phyloP scores from a whole-genome alignment of 441 rosid species.

The Arabidopsis hybrid region DNA sequence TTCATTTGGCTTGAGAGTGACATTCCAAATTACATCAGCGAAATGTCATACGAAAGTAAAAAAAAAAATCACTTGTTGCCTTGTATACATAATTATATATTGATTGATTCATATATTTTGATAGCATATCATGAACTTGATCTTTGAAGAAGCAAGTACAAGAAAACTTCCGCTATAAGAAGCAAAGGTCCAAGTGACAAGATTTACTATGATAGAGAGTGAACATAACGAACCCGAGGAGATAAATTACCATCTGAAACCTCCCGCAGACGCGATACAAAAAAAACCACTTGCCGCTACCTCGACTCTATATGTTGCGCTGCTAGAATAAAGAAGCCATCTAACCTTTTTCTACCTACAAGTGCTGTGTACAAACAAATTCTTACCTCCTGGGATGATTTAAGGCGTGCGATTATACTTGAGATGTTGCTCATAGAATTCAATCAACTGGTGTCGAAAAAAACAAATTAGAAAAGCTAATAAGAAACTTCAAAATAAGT shows the following conservation, averaged over 20 bases:
- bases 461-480: slow-evolving; percentile 22
- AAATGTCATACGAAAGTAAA: not conserved
- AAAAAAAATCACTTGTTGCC: not conserved
- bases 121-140: slow-evolving; percentile 10
- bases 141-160: slow-evolving; percentile 26
- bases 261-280: slow-evolving; percentile 20
- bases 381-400: slow-evolving; percentile 37
- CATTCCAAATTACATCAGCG: slow-evolving; percentile 13
- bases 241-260: slow-evolving; percentile 30
- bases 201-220: slow-evolving; percentile 35
- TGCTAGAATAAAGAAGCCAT: slow-evolving; percentile 14
- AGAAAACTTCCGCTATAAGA: slow-evolving; percentile 7
- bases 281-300: slow-evolving; percentile 36
- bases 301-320: slow-evolving; percentile 36
- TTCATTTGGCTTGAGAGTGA: slow-evolving; percentile 9
- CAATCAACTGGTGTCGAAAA: slow-evolving; percentile 69
- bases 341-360: slow-evolving; percentile 44
- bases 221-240: slow-evolving; percentile 31
- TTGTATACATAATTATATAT: slow-evolving; percentile 2
- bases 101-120: slow-evolving; percentile 15
- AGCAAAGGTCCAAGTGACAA: slow-evolving; percentile 28
- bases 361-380: slow-evolving; percentile 45
- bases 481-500: slow-evolving; percentile 17
- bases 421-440: slow-evolving; percentile 93
- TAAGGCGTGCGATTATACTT: slow-evolving; percentile 69